These are phyloP conservation scores for Leccinellum rugosiceps DNA, from an alignment of 768 basidiomycete species.

Conservation along the genomic window DNA sequence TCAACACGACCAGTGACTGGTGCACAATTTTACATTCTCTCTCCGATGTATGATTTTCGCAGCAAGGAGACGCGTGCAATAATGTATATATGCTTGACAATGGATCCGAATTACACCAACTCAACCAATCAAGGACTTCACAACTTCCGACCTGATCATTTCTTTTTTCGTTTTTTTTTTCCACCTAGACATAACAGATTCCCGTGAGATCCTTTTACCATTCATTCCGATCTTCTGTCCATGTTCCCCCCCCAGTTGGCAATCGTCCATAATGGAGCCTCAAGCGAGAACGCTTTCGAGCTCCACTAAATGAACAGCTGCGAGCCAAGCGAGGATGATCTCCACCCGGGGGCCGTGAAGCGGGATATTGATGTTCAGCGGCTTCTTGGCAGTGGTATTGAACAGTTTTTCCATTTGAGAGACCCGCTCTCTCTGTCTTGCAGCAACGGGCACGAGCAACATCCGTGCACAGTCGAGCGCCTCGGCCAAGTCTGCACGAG, in stretches of 20 bases:
- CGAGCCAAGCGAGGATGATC: conserved; percentile 82
- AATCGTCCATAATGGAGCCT: neutral
- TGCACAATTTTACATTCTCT: neutral
- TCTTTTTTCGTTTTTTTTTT: neutral
- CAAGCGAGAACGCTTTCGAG: conserved; percentile 45
- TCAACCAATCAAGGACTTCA: neutral
- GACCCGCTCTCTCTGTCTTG: conserved; percentile 57
- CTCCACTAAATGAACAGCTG: conserved; percentile 74
- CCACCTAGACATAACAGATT: conserved; percentile 11
- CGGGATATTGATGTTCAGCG: conserved; percentile 72
- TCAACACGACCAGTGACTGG: neutral
- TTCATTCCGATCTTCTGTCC: neutral
- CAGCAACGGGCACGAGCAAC: conserved; percentile 66
- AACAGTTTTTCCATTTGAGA: conserved; percentile 51
- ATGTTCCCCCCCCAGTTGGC: neutral
- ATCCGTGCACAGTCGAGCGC: conserved; percentile 68
- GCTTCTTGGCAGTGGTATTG: conserved; percentile 45
- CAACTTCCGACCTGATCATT: neutral
- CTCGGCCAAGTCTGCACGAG: conserved; percentile 44
- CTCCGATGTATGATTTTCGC: neutral
- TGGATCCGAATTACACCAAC: neutral
- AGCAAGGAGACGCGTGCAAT: neutral
- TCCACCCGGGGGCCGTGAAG: conserved; percentile 86
- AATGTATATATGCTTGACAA: neutral
- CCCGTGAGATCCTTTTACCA: conserved; percentile 9